Conservation (phyloP, 257 asterid species). For the Vinca minor region DNA sequence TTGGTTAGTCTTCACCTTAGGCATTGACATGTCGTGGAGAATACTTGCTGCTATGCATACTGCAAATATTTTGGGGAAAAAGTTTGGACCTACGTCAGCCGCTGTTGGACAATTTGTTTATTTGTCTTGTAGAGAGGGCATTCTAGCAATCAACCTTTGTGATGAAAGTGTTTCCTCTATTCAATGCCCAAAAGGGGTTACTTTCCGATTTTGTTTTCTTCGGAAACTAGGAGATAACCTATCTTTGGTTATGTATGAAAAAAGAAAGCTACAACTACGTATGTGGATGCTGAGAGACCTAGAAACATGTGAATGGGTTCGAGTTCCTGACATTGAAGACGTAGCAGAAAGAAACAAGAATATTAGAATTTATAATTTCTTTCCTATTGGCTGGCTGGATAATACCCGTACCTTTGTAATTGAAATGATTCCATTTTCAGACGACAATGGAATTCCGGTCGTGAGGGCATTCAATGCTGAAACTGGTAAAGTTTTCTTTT, state of each 20-base stretch:
- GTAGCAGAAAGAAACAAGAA: too few species aligned
- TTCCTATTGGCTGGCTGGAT: conserved; percentile 12
- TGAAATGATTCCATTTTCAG: too few species aligned
- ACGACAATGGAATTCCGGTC: too few species aligned
- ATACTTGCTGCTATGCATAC: neutral
- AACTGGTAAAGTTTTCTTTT: too few species aligned
- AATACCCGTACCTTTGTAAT: neutral
- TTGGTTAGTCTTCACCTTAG: conserved; percentile 1
- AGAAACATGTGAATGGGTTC: neutral
- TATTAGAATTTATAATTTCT: neutral
- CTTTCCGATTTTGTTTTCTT: neutral
- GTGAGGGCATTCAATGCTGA: too few species aligned
- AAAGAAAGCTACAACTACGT: neutral
- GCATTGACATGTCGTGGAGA: conserved; percentile 7
- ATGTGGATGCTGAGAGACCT: neutral
- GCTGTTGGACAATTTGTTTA: conserved; percentile 1
- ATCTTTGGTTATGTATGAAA: neutral
- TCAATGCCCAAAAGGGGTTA: neutral
- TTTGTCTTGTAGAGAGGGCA: neutral
- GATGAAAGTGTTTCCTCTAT: neutral
- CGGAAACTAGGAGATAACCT: neutral
- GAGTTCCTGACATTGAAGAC: too few species aligned
- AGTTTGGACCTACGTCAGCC: neutral
- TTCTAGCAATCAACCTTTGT: conserved; percentile 1
- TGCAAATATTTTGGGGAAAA: too few species aligned